Base-by-base conservation (phyloP, 768 basidiomycete species). In the Boletus rubroflammeus region DNA sequence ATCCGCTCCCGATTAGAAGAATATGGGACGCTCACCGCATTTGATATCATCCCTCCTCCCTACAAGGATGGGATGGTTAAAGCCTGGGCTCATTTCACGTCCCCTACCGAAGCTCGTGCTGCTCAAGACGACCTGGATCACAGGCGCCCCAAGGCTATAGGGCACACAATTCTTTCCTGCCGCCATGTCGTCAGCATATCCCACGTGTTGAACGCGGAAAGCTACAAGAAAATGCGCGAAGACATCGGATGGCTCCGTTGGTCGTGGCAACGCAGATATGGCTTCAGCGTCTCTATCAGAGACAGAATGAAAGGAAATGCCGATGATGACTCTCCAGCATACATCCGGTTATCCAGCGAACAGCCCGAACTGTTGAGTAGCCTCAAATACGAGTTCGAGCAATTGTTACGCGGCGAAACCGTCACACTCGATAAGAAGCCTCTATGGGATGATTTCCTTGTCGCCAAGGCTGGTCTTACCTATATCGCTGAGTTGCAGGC, bases 381-480 rank as follows among this genome's bases (percentile, higher is more conserved):
- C 38, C 75, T 88, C 49, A 90, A 88, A 60, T 65, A 72, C 3
- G 76, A 83, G 56, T 75, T 89, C 21, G 86, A 88, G 62, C 74
- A 74, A n/a, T 71, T 85, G 11, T 62, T 86, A 0, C 78, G 76
- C 3, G 88, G 89, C 1, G 85, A 90, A 57, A 70, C 78, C 3
- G 65, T 88, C 32, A 74, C 69, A 26, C 61, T 78, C 17, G 76
- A 81, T 42, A 81, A 77, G 28, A 78, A 78, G 38, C 69, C 75
- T 2, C 70, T 80, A 8, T 92, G 88, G 88, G 84, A 90, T 54
- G 71, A 75, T 4, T 90, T 81, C 67, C 85, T 92, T 55, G 62
- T 63, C 21, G 57, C 73, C 5, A 53, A 59, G 0, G 67, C 68
- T 6, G 86, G 86, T 0, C 38, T 44, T 0, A 21, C 14, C 0